Conservation (phyloP, 2,329 filamentous ascomycete species). For the Teratosphaeria epicoccoides region DNA sequence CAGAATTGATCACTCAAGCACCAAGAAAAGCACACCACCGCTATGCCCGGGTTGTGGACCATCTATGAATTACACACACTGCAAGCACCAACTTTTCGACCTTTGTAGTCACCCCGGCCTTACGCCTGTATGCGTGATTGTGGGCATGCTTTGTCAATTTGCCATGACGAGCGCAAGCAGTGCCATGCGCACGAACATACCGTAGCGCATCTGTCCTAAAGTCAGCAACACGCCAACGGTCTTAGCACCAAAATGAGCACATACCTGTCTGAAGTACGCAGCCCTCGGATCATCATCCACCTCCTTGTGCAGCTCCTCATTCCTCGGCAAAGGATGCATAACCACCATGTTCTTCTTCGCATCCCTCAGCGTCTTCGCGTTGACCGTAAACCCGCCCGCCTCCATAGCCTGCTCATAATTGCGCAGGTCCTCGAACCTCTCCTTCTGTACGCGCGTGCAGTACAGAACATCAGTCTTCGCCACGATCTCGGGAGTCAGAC, state of each 20-base stretch:
- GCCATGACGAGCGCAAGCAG: constrained; percentile 82
- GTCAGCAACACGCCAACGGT: constrained; percentile 32
- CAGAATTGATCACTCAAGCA: background rate
- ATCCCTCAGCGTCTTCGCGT: constrained; percentile 79
- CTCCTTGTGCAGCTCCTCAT: constrained; percentile 87
- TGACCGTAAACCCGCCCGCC: constrained; percentile 60
- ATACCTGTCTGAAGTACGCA: constrained; percentile 97
- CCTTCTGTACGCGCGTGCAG: constrained; percentile 93
- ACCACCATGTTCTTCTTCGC: constrained; percentile 91
- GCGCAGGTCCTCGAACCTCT: constrained; percentile 72
- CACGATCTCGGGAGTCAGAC: constrained; percentile 77
- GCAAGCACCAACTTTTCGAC: background rate
- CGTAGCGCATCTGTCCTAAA: constrained; percentile 74
- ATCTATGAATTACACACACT: background rate
- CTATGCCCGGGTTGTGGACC: background rate
- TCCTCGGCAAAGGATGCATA: constrained; percentile 89
- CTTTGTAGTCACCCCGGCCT: background rate
- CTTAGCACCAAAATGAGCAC: constrained; percentile 30
- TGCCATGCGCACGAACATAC: constrained; percentile 96
- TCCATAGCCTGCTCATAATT: constrained; percentile 85
- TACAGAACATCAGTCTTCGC: constrained; percentile 84
- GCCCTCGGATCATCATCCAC: constrained; percentile 95
- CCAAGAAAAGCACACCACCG: background rate
- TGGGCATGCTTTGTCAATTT: background rate
- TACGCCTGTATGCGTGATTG: background rate